These are phyloP conservation scores for Mimosa bimucronata DNA, from an alignment of 306 rosid species.

Conservation along the genomic window DNA sequence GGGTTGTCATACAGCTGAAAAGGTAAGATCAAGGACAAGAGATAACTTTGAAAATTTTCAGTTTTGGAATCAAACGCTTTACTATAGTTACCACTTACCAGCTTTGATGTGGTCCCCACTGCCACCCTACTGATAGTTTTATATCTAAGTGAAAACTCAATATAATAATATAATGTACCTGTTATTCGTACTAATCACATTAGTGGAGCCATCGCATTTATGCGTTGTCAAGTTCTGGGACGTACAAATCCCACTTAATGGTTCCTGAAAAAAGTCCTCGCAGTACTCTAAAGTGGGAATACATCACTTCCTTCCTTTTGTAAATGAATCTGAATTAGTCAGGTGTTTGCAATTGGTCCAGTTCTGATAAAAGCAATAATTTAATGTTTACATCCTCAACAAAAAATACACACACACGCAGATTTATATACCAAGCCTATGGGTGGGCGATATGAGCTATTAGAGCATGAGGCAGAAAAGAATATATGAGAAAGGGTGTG, in stretches of 20 bases:
- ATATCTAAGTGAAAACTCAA: not conserved
- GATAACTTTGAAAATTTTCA: not conserved
- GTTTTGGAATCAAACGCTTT: constrained; percentile 30
- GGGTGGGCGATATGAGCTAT: no score
- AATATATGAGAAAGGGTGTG: no score
- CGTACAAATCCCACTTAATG: constrained; percentile 45
- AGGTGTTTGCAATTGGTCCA: constrained; percentile 22
- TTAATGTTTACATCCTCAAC: constrained; percentile 18
- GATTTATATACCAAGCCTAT: no score
- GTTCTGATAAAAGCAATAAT: not conserved
- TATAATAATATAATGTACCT: constrained; percentile 27
- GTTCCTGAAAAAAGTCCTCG: constrained; percentile 45
- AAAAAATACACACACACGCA: no score
- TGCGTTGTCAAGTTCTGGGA: constrained; percentile 50
- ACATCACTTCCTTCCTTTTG: constrained; percentile 19
- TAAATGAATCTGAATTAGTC: constrained; percentile 35
- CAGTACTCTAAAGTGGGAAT: constrained; percentile 34
- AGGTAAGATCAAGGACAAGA: constrained; percentile 2
- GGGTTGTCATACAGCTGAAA: constrained; percentile 29
- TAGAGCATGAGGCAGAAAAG: not conserved
- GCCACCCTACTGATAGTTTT: constrained; percentile 37
- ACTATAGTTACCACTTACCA: constrained; percentile 6
- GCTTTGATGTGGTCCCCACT: constrained; percentile 32
- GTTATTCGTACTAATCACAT: constrained; percentile 37
- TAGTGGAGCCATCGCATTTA: constrained; percentile 53